A percentile compares a stretch with the other conserved stretches of the same genome.
phyloP scores from a whole-genome alignment of 139 green algal species.

The Penium margaritaceum region DNA sequence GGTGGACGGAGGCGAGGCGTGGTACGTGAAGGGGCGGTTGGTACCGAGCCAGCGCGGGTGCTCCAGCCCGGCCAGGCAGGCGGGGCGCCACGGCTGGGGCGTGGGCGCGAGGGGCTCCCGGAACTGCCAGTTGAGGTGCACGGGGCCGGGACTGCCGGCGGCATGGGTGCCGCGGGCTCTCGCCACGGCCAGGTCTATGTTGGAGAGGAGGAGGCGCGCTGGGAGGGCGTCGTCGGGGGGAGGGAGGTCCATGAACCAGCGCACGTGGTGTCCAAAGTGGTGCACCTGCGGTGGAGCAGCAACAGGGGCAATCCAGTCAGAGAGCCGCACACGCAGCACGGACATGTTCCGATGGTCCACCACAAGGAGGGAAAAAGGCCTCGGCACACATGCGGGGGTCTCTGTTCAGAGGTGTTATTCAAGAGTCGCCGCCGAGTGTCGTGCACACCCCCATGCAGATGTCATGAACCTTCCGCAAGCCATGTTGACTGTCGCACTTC shows the following conservation, averaged over 20 bases:
- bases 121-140: slow-evolving; percentile 93
- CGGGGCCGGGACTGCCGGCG: slow-evolving; percentile 61
- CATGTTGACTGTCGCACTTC: too few relatives aligned
- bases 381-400: too few relatives aligned
- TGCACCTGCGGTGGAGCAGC: slow-evolving; percentile 62
- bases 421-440: too few relatives aligned
- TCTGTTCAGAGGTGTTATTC: background rate
- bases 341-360: too few relatives aligned
- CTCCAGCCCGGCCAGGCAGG: slow-evolving; percentile 1
- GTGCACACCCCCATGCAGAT: too few relatives aligned
- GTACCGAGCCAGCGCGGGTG: background rate
- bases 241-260: slow-evolving; percentile 71
- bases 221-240: slow-evolving; percentile 56
- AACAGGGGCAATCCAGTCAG: background rate
- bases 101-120: slow-evolving; percentile 80
- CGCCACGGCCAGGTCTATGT: slow-evolving; percentile 60
- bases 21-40: background rate
- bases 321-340: background rate
- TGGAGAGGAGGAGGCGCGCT: slow-evolving; percentile 62
- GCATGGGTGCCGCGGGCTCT: slow-evolving; percentile 12
- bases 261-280: slow-evolving; percentile 80
- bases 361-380: background rate
- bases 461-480: too few relatives aligned
- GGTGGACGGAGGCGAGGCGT: background rate
- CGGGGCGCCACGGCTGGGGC: slow-evolving; percentile 31